These are phyloP conservation scores for Cunninghamia lanceolata DNA, from an alignment of 75 land plant species.

Conservation along the genomic window DNA sequence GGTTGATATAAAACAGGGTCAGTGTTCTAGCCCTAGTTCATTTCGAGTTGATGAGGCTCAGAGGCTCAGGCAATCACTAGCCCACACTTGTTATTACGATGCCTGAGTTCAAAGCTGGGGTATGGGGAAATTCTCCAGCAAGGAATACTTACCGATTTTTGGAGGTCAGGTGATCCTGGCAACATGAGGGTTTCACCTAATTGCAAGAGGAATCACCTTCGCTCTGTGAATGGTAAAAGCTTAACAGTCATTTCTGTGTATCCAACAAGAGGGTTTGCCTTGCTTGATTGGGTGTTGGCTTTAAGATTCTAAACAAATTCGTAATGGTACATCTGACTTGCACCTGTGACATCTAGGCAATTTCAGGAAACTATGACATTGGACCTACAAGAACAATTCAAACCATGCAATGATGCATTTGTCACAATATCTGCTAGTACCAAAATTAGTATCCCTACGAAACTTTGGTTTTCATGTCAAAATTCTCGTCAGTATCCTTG, in stretches of 20 bases:
- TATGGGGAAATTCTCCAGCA: not conserved
- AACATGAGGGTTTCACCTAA: not conserved
- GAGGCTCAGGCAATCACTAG: not conserved
- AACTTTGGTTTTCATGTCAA: too few relatives aligned
- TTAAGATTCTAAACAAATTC: too few relatives aligned
- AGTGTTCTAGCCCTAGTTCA: not conserved
- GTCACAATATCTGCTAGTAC: too few relatives aligned
- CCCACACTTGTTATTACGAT: not conserved
- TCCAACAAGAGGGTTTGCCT: not conserved
- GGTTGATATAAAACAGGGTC: not conserved
- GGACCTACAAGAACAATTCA: too few relatives aligned
- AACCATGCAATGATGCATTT: too few relatives aligned
- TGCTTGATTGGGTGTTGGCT: not conserved
- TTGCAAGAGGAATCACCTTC: not conserved
- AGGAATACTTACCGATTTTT: not conserved
- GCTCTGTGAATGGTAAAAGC: not conserved
- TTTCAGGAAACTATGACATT: too few relatives aligned
- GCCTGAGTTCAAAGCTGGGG: not conserved
- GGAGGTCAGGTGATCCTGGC: not conserved
- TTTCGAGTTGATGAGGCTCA: not conserved
- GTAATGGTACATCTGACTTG: too few relatives aligned
- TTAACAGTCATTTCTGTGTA: not conserved
- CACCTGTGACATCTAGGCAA: too few relatives aligned
- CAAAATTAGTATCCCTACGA: too few relatives aligned
- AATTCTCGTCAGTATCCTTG: too few relatives aligned